Evolutionary conservation across 2,329 filamentous ascomycete species (phyloP).

Genomic region (Fusarium anguioides): DNA sequence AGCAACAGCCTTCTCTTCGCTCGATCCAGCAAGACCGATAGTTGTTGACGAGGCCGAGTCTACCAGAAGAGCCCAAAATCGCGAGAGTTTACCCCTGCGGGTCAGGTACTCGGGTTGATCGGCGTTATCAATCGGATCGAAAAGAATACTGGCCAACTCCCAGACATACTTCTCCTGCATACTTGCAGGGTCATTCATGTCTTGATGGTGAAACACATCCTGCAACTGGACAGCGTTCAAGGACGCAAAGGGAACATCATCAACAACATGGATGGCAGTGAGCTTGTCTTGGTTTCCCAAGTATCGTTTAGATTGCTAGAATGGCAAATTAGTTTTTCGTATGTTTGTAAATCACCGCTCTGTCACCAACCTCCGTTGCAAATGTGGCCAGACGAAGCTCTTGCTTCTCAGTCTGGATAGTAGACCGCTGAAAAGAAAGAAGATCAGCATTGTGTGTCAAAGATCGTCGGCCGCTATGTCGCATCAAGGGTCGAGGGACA

Average conservation of each 20-base stretch:
- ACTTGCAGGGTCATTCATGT: constrained; percentile 57
- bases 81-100: constrained; percentile 73
- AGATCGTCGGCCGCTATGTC: constrained; percentile 53
- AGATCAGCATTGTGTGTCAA: constrained; percentile 45
- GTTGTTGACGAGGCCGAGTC: constrained; percentile 66
- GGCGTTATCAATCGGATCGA: constrained; percentile 71
- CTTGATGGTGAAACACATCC: constrained; percentile 56
- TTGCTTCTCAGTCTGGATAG: constrained; percentile 71
- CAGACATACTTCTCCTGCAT: constrained; percentile 81
- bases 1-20: constrained; percentile 86
- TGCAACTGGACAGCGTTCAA: constrained; percentile 54
- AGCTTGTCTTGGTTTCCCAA: constrained; percentile 66
- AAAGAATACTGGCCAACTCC: constrained; percentile 87
- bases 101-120: constrained; percentile 54
- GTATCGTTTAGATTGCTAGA: constrained; percentile 66
- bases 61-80: constrained; percentile 74
- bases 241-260: constrained; percentile 70
- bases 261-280: constrained; percentile 63
- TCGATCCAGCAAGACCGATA: constrained; percentile 68
- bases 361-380: constrained; percentile 60
- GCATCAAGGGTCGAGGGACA: constrained; percentile 57
- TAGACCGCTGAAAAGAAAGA: constrained; percentile 51
- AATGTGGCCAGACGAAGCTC: constrained; percentile 75
- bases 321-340: constrained; percentile 23
- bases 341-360: neutral